Evolutionary conservation across 257 asterid genomes (phyloP).

Genomic region (Nicotiana sylvestris): DNA sequence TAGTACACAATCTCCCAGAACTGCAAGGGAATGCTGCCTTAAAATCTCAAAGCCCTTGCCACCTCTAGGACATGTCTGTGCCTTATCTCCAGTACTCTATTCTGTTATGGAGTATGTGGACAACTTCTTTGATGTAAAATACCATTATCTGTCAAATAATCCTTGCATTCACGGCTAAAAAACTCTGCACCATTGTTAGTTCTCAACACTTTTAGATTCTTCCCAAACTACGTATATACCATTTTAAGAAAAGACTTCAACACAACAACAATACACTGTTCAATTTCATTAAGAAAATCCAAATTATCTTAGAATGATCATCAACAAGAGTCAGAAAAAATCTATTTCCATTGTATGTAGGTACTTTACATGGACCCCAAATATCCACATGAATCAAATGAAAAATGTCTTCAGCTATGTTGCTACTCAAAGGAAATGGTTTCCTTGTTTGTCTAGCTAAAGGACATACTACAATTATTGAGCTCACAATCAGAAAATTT

Average conservation of each 20-base stretch:
- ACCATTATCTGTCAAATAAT: background rate
- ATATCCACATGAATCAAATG: background rate
- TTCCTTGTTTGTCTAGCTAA: background rate
- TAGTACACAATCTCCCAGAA: background rate
- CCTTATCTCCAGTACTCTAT: background rate
- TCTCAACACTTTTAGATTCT: background rate
- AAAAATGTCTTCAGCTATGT: fast-evolving
- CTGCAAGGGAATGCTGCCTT: background rate
- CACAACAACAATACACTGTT: background rate
- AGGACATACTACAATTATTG: background rate
- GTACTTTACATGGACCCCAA: background rate
- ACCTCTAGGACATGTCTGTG: background rate
- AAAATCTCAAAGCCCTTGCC: background rate
- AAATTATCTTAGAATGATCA: background rate
- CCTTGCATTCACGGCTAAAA: background rate
- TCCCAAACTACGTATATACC: background rate
- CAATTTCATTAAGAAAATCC: background rate
- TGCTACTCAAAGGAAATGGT: no score
- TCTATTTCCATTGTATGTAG: background rate
- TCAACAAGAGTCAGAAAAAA: background rate
- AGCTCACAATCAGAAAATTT: background rate
- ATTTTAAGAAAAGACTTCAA: background rate
- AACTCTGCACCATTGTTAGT: background rate
- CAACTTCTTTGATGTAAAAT: background rate
- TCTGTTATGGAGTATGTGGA: background rate